Conservation (phyloP, 495 filamentous ascomycete species). For the Talaromyces ruber region DNA sequence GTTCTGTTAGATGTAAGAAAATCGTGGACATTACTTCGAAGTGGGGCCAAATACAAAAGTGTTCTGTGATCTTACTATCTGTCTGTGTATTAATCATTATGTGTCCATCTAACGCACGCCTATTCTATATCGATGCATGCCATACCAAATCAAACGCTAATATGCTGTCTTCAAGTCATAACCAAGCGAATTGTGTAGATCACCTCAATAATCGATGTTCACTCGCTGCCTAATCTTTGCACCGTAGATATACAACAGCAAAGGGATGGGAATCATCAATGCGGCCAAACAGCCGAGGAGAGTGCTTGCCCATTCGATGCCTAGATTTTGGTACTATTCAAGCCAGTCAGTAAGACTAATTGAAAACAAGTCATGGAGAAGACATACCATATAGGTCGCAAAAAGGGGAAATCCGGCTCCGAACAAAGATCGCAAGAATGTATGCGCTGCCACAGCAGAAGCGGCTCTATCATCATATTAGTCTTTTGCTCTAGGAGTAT, state of each 20-base stretch:
- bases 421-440: constrained; percentile 36
- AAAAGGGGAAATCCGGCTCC: constrained; percentile 44
- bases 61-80: background rate
- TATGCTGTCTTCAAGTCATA: background rate
- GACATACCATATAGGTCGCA: constrained; percentile 18
- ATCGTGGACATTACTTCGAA: too few species aligned
- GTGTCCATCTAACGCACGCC: background rate
- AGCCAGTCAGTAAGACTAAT: background rate
- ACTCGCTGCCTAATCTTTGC: constrained; percentile 16
- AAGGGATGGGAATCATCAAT: constrained; percentile 30
- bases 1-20: too few species aligned
- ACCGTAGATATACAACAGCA: constrained; percentile 30
- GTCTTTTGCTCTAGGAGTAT: constrained; percentile 24
- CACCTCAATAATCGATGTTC: constrained; percentile 1
- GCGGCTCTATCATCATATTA: constrained; percentile 20
- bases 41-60: background rate
- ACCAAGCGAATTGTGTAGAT: background rate
- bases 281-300: constrained; percentile 49
- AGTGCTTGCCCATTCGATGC: constrained; percentile 53
- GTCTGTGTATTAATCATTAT: background rate
- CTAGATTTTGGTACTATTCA: constrained; percentile 48
- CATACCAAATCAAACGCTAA: background rate
- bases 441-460: constrained; percentile 42
- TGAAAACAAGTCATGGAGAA: background rate
- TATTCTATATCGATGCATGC: background rate